Base-by-base conservation (phyloP, 2,329 filamentous ascomycete species). In the Apiospora saccharicola region DNA sequence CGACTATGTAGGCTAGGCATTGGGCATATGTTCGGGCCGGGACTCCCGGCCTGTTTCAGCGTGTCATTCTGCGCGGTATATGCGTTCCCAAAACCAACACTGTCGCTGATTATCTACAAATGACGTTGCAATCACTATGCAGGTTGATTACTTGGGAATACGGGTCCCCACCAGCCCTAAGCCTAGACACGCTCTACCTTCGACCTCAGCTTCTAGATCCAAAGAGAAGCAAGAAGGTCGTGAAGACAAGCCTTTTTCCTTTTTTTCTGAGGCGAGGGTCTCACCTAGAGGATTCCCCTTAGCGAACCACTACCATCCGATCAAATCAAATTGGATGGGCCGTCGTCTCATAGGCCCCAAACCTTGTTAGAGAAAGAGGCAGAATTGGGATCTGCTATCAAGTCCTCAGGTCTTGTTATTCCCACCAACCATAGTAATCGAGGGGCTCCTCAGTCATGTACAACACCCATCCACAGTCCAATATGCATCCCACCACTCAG, bases 201-300 rank as follows among this genome's bases (percentile, higher is more conserved):
- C 26, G 14, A 8, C 34, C 16, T 10, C 5, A 53, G 13, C 51
- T 34, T 22, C 7, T 34, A 64, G 49, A 24, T 4, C 13, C 4
- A 22, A 19, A 19, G 26, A 34, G 26, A 14, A 22, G 34, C 6
- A 14, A 34, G 26, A 14, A 22, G 34, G 57, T 4, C 19, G 57
- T 61, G 57, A 64, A 64, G 57, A 64, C 57, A 64, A 64, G 57
- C 57, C 41, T 64, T 30, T 64, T 64, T 8, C 37, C 30, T 64
- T 64, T 30, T 64, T 41, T 8, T 14, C 30, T 22, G 57, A 64
- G n/a, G 34, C 19, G 34, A 41, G 7, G 37, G 57, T 37, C 19
- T 22, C 13, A 34, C 14, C 13, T 41, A 22, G n/a, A n/a, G 30
- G 53, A 16, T n/a, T 64, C 22, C 22, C 19, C 10, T n/a, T 41